Percentiles rank a stretch among this genome's conserved stretches.
Conservation (phyloP, 805 yeast genomes). For the Sugiyamaella lignohabitans region DNA sequence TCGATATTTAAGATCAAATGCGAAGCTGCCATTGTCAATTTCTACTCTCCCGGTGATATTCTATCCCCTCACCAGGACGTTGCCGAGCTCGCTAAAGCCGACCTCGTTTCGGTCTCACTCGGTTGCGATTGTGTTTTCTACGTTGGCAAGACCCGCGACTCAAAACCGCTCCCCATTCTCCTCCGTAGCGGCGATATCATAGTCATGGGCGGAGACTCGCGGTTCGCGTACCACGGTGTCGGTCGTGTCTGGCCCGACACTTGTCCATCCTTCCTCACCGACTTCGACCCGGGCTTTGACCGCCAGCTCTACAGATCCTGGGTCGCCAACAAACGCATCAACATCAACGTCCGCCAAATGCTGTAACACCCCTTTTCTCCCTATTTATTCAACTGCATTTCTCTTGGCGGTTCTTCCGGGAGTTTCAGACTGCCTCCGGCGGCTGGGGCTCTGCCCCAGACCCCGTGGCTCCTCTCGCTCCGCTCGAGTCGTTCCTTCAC, state of each 20-base stretch:
- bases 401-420: no score
- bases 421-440: no score
- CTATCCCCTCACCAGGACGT: conserved; percentile 40
- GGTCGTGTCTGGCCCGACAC: conserved; percentile 34
- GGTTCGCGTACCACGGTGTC: conserved; percentile 39
- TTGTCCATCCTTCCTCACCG: conserved; percentile 27
- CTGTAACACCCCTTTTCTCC: conserved; percentile 7
- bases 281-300: conserved; percentile 9
- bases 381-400: no score
- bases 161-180: conserved; percentile 31
- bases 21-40: conserved; percentile 40
- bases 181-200: conserved; percentile 37
- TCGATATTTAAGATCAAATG: conserved; percentile 27
- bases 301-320: conserved; percentile 24
- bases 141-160: conserved; percentile 19
- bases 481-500: no score
- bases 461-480: no score
- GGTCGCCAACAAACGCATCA: conserved; percentile 34
- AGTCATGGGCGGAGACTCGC: conserved; percentile 37
- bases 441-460: no score
- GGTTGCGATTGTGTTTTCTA: conserved; percentile 39
- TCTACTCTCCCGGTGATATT: conserved; percentile 38
- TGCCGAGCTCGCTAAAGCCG: conserved; percentile 34
- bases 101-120: conserved; percentile 34
- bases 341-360: conserved; percentile 39